A percentile compares a stretch with the other conserved stretches of the same genome.
phyloP scores from a whole-genome alignment of 139 green algal species.

The Coccomyxa sp. region DNA sequence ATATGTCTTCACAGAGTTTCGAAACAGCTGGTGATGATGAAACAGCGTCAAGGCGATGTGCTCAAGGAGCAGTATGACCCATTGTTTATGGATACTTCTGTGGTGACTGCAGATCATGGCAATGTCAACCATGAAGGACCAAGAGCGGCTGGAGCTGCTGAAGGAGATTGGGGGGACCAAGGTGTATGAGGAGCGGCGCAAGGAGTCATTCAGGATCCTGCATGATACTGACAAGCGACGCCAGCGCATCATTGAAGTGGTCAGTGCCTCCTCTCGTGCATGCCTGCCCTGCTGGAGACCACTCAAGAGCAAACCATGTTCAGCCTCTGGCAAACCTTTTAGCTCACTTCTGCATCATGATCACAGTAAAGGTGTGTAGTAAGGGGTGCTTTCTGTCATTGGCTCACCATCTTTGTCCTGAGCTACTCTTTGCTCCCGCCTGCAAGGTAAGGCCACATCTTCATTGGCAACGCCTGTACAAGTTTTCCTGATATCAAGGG shows the following conservation, averaged over 20 bases:
- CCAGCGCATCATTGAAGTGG: constrained; percentile 75
- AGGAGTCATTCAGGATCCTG: constrained; percentile 85
- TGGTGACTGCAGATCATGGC: constrained; percentile 56
- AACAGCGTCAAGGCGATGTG: no score
- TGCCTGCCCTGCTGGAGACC: background rate
- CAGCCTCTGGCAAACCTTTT: background rate
- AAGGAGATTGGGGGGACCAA: constrained; percentile 97
- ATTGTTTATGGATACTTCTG: background rate
- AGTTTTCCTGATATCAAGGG: no score
- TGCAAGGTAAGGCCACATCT: no score
- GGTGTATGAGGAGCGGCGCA: constrained; percentile 88
- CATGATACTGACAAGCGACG: constrained; percentile 71
- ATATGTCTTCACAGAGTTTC: no score
- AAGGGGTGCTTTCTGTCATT: no score
- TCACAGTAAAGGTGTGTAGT: background rate
- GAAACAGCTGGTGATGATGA: no score
- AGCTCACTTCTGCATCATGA: background rate
- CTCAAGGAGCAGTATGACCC: no score
- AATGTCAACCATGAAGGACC: constrained; percentile 85
- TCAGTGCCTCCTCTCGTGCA: constrained; percentile 19
- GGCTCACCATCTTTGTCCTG: no score
- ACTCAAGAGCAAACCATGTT: no score
- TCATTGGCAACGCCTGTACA: no score
- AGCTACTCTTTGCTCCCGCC: no score
- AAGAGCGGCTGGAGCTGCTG: constrained; percentile 90